Percentiles rank a stretch among this genome's conserved stretches.
Evolutionary conservation across 2,329 filamentous ascomycete genomes (phyloP).

Genomic region (Fusarium sarcochroum): DNA sequence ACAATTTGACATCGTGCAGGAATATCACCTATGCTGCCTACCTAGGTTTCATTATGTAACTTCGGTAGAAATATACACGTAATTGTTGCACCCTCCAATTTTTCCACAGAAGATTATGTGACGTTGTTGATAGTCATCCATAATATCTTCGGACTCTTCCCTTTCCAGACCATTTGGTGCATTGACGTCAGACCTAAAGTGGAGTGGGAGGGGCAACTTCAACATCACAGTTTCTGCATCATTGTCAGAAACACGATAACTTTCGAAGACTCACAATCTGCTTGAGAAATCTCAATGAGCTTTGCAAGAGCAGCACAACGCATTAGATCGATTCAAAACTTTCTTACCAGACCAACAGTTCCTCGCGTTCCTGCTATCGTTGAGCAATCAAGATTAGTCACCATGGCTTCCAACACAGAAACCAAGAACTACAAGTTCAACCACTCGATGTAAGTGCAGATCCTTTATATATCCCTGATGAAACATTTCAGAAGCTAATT

Average conservation of each 20-base stretch:
- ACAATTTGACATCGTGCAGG: no score
- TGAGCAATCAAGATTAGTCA: conserved; percentile 64
- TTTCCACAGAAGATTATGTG: background rate
- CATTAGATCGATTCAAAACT: conserved; percentile 45
- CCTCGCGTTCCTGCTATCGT: conserved; percentile 5
- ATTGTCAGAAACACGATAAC: background rate
- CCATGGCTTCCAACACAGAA: conserved; percentile 83
- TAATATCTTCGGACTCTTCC: background rate
- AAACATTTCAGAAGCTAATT: conserved; percentile 29
- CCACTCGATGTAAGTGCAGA: conserved; percentile 81
- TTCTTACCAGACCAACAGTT: conserved; percentile 17
- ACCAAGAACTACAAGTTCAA: conserved; percentile 85
- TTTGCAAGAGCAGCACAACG: conserved; percentile 44
- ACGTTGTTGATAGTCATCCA: background rate
- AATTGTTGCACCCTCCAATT: no score
- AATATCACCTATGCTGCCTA: no score
- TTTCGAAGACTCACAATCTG: conserved; percentile 11
- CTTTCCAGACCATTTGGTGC: background rate
- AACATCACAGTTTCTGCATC: conserved; percentile 16
- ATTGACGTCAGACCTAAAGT: conserved; percentile 39
- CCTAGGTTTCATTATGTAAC: no score
- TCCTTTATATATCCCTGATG: background rate
- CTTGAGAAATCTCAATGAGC: conserved; percentile 44
- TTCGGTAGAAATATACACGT: no score
- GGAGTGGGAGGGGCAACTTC: conserved; percentile 36